Conservation (phyloP, 441 rosid genomes). For the Eugenia klotzschiana region DNA sequence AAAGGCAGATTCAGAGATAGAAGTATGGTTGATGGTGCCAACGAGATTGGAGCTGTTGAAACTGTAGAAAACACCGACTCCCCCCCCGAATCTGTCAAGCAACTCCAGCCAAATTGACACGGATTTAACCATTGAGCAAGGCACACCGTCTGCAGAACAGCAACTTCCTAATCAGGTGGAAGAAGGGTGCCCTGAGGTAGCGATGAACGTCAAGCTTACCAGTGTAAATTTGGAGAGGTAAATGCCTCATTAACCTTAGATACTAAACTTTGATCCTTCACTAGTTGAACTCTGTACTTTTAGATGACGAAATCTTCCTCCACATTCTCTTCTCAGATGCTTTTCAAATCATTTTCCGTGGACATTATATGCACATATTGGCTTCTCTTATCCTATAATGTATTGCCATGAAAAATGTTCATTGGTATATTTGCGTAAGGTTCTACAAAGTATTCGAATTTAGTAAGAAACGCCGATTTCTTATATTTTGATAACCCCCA, state of each 20-base stretch:
- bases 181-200: neutral
- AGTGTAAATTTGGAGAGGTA: neutral
- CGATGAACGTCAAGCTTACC: neutral
- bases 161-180: too few relatives aligned
- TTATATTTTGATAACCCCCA: too few relatives aligned
- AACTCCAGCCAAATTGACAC: conserved; percentile 4
- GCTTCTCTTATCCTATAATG: neutral
- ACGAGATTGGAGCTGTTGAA: too few relatives aligned
- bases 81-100: conserved; percentile 11
- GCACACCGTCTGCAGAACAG: neutral
- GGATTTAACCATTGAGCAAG: neutral
- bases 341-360: neutral
- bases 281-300: neutral
- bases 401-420: neutral
- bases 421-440: neutral
- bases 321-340: neutral
- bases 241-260: neutral
- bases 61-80: neutral
- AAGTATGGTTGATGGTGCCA: neutral
- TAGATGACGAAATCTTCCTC: neutral
- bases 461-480: too few relatives aligned
- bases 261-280: neutral
- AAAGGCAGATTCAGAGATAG: neutral
- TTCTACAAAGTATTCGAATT: neutral
- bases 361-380: neutral